Evolutionary conservation across 2,329 filamentous ascomycete genomes (phyloP), one percentile per base, ranked within the genome.

Genomic region (Aphanoascus verrucosus): DNA sequence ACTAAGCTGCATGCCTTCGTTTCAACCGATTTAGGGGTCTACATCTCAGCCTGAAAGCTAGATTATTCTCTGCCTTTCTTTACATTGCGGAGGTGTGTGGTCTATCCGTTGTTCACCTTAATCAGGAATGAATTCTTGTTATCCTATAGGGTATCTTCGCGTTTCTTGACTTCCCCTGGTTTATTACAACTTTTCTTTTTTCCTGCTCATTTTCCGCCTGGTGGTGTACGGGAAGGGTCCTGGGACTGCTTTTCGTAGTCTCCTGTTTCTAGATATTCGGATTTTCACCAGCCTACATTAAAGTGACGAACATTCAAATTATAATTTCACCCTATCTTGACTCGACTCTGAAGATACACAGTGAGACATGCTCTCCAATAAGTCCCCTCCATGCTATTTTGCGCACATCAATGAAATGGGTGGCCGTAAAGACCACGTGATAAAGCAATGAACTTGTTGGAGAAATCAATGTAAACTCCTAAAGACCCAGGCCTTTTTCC

Each of bases 201-300:
- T 14, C 23, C 17, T 7, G 14, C 17, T 37, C 35, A n/a, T 7
- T 41, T 41, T 49, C 15, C 17, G 47, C 20, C 15, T n/a, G 23
- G 8, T 44, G 49, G 49, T 51, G 49, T 44, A 51, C 20, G 49
- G n/a, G 49, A 51, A 38, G 42, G 43, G 15, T 1, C 43, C 7
- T 44, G 35, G 34, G 46, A 49, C 38, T 14, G 3, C 17, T 7
- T 28, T 1, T 40, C 15, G 35, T 20, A 35, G 6, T 42, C 23
- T 28, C 20, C 14, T 17, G 44, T 14, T 41, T 43, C 49, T 51
- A 51, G 49, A 49, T 40, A 15, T 49, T 15, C 34, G 11, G 31
- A 34, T 46, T 46, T n/a, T n/a, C n/a, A n/a, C n/a, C n/a, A n/a
- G n/a, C 11, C 20, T 31, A 14, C 31, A 6, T 11, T 8, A 20